Base-by-base conservation (phyloP, 2,329 filamentous ascomycete species). In the Epichloe bromicola region DNA sequence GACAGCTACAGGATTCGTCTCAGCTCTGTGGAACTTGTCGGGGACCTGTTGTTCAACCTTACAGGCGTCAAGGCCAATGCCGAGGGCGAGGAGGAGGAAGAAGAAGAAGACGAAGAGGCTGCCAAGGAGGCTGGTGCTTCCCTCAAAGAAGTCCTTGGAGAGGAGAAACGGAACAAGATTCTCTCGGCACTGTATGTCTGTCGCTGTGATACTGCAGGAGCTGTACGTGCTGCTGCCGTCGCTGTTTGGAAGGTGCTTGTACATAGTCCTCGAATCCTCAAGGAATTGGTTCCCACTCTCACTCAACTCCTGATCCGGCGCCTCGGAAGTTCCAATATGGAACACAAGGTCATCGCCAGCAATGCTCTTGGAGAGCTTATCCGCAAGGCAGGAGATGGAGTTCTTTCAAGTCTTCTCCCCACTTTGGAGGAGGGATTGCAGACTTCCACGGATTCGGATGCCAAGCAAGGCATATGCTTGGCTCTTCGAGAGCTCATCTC, bases 341-440 rank as follows among this genome's bases (percentile, higher is more conserved):
- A 98, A 67, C 93, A 98, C 68, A 97, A 96, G 74, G 86, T 95
- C 59, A 98, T 98, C 74, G 93, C 94, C 58, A 91, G 91, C 66
- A 97, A 97, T 66, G 89, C 93, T 46, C 77, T 98, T 51, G 93
- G 93, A 63, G 93, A 98, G 66, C 81, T 98, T 58, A 97, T 98
- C 62, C 85, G 93, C 61, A 96, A 95, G 69, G 91, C 93, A 61
- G 93, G 94, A 55, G 93, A 98, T 66, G 86, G 88, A 51, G 90
- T 98, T 52, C 75, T 98, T 56, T 81, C 89, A 23, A 94, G 82
- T 42, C 72, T 98, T 54, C 72, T 98, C 54, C 93, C 93, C 33
- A 95, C 90, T 36, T 79, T 98, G 46, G 90, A 97, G 65, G 88
- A 95, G 65, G 89, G 91, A 38, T 75, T 98, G 50, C 83, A 93